Evolutionary conservation across 2,329 filamentous ascomycete species (phyloP), one percentile per base, ranked within the genome.

Genomic region (Akanthomyces uredinophilus): DNA sequence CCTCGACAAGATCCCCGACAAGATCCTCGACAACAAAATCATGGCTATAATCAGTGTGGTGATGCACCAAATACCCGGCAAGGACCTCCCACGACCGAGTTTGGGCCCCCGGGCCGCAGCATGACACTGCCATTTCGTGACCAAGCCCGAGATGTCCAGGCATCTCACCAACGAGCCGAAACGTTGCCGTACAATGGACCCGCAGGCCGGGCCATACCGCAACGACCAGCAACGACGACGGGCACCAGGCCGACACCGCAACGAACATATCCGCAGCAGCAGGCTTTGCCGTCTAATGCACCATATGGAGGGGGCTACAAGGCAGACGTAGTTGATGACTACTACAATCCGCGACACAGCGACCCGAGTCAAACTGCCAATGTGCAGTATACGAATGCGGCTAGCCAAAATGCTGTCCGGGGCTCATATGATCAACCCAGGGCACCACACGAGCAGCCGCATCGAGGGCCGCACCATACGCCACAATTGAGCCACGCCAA

Each of bases 61-160:
- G 22, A 46, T 20, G 11, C 41, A 63, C 37, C 52, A 61, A 13
- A 66, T 61, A 3, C 64, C n/a, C 49, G 55, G 14, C 72, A 43
- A 66, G 63, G 29, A 2, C 73, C 75, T 13, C 66, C 66, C 10
- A 69, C 70, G 64, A 74, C 78, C 44, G 75, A 77, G 6, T 85
- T 82, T 66, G 82, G 77, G 0, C 79, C 81, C 2, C 83, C 82
- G 10, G 69, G 74, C n/a, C 78, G 85, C 66, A 87, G 84, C 62
- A 83, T 82, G 79, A 88, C 86, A 5, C 84, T 87, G 82, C 84
- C 85, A 2, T 71, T 77, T 3, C 78, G 82, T 61, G 77, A 80
- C 13, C 71, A 73, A 20, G 73, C 76, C 66, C 73, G 77, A 39
- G 76, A 71, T 27, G 70, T 71, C 66, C 67, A 67, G n/a, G 22